Conservation (phyloP, 139 green algal species). For the Diplosphaera chodatii region DNA sequence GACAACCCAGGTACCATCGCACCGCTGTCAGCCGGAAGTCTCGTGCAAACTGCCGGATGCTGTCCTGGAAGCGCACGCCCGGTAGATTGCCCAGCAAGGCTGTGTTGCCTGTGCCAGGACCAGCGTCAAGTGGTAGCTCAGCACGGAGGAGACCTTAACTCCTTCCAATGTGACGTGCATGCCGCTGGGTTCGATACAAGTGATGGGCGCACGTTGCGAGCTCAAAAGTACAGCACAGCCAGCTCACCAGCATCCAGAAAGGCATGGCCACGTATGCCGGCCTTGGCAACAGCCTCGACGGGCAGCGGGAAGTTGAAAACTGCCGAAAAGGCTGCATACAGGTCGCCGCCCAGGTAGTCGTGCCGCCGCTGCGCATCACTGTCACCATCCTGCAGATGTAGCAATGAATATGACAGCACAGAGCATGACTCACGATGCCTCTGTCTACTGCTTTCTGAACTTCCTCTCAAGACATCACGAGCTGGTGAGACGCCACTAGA, state of each 20-base stretch:
- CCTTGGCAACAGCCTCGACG: conserved; percentile 18
- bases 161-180: too few relatives aligned
- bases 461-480: too few relatives aligned
- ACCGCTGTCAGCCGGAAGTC: background rate
- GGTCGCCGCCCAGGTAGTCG: conserved; percentile 61
- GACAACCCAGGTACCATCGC: too few relatives aligned
- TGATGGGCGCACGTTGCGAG: too few relatives aligned
- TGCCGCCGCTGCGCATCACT: background rate
- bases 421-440: too few relatives aligned
- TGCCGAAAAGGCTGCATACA: conserved; percentile 45
- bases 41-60: background rate
- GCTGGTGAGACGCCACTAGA: too few relatives aligned
- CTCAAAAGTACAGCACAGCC: too few relatives aligned
- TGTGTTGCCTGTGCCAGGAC: conserved; percentile 45
- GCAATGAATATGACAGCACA: too few relatives aligned
- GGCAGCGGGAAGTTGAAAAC: conserved; percentile 54
- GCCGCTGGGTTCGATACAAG: too few relatives aligned
- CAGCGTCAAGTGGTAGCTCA: too few relatives aligned
- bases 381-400: background rate
- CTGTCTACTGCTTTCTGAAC: too few relatives aligned
- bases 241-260: conserved; percentile 58
- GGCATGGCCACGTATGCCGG: conserved; percentile 49
- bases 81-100: background rate
- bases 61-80: background rate
- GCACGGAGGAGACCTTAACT: too few relatives aligned